phyloP scores from a whole-genome alignment of 345 rosid genomes.

The Citrus mangshanensis region DNA sequence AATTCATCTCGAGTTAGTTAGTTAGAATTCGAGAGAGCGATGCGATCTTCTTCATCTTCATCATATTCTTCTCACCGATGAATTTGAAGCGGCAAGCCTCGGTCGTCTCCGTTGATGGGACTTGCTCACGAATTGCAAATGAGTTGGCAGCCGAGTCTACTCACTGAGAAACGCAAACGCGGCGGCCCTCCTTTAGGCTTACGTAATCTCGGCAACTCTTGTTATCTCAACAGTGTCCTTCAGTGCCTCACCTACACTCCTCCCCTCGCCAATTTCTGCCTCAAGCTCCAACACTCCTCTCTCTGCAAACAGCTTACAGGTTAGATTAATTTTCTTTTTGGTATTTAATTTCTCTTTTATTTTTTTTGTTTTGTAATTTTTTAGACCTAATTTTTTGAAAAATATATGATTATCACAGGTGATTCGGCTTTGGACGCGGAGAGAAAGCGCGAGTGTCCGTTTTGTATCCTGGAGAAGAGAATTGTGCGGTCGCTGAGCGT shows the following conservation, averaged over 20 bases:
- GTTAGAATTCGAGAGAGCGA: neutral
- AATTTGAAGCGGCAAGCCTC: slow-evolving; percentile 3
- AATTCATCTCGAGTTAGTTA: too few relatives aligned
- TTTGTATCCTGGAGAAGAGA: slow-evolving; percentile 79
- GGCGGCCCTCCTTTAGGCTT: slow-evolving; percentile 89
- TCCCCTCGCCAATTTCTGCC: slow-evolving; percentile 98
- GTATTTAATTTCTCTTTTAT: neutral
- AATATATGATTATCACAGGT: slow-evolving; percentile 31
- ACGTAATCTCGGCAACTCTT: slow-evolving; percentile 90
- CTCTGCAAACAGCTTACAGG: slow-evolving; percentile 36
- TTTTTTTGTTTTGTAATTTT: neutral
- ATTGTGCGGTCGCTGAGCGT: slow-evolving; percentile 70
- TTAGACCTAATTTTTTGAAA: neutral
- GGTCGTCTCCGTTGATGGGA: slow-evolving; percentile 38
- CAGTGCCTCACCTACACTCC: slow-evolving; percentile 98
- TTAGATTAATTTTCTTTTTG: neutral
- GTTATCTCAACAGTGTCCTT: slow-evolving; percentile 92
- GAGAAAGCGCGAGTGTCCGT: slow-evolving; percentile 77
- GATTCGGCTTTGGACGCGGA: slow-evolving; percentile 55
- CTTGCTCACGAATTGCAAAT: slow-evolving; percentile 54
- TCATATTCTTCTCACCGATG: slow-evolving; percentile 1
- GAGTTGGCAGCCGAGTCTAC: slow-evolving; percentile 95
- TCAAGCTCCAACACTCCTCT: slow-evolving; percentile 72
- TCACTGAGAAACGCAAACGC: slow-evolving; percentile 65
- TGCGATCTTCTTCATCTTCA: slow-evolving; percentile 6